These are phyloP conservation scores for Colletotrichum camelliae DNA, from an alignment of 2,329 filamentous ascomycete species.

Conservation along the genomic window DNA sequence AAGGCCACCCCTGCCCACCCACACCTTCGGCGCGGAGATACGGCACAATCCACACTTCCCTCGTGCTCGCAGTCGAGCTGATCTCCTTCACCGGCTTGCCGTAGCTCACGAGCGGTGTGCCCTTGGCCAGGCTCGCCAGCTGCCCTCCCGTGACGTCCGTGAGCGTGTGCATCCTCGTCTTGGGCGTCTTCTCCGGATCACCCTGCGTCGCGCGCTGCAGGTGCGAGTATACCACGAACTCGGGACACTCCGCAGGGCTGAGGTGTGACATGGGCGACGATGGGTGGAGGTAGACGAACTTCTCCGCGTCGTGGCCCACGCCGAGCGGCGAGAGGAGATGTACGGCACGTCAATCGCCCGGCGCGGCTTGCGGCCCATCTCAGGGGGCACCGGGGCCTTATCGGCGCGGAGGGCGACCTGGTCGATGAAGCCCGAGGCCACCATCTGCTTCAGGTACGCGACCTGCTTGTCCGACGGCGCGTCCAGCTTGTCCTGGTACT, in stretches of 20 bases:
- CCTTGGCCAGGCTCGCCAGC: conserved; percentile 79
- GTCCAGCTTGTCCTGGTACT: conserved; percentile 61
- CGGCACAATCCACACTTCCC: conserved; percentile 86
- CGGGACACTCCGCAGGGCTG: conserved; percentile 75
- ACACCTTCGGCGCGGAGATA: conserved; percentile 72
- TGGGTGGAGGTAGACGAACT: conserved; percentile 86
- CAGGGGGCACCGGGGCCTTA: conserved; percentile 75
- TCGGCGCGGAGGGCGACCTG: conserved; percentile 93
- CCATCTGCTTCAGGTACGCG: conserved; percentile 86
- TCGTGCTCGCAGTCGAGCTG: conserved; percentile 45
- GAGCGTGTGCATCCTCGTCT: conserved; percentile 87
- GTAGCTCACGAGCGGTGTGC: conserved; percentile 82
- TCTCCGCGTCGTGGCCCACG: conserved; percentile 53
- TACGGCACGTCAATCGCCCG: conserved; percentile 95
- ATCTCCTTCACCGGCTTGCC: conserved; percentile 93
- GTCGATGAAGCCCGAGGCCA: conserved; percentile 91
- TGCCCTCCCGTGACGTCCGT: conserved; percentile 79
- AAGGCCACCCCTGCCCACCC: conserved; percentile 77
- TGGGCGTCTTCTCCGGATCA: conserved; percentile 61
- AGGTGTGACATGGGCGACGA: conserved; percentile 78
- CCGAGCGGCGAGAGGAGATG: conserved; percentile 76
- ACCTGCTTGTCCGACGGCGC: conserved; percentile 71
- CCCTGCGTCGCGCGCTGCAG: conserved; percentile 72
- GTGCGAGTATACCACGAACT: conserved; percentile 87
- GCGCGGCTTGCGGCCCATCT: conserved; percentile 71